Percentiles rank a stretch among this genome's conserved stretches.
Conservation (phyloP, 148 eudicot species). For the Heliosperma pusillum region DNA sequence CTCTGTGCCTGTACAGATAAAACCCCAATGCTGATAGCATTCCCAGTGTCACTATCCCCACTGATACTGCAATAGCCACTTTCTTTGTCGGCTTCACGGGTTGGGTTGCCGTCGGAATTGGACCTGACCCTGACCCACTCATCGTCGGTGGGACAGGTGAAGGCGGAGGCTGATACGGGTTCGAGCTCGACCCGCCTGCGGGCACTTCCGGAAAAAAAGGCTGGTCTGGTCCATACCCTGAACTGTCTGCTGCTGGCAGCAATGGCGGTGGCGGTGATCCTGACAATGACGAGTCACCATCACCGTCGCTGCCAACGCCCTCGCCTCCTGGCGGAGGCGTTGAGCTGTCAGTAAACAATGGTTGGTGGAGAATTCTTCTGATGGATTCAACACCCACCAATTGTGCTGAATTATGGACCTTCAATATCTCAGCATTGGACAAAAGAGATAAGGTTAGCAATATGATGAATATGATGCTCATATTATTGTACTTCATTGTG, state of each 20-base stretch:
- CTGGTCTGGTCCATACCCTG: slow-evolving; percentile 46
- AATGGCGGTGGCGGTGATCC: slow-evolving; percentile 40
- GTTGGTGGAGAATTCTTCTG: slow-evolving; percentile 81
- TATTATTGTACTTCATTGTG: slow-evolving; percentile 27
- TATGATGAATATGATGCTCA: slow-evolving; percentile 17
- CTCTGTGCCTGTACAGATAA: slow-evolving; percentile 59
- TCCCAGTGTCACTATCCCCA: slow-evolving; percentile 68
- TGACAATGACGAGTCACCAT: slow-evolving; percentile 7
- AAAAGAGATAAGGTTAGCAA: slow-evolving; percentile 23
- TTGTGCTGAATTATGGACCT: slow-evolving; percentile 8
- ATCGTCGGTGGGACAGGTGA: slow-evolving; percentile 34
- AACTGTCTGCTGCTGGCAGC: slow-evolving; percentile 30
- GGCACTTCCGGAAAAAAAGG: slow-evolving; percentile 93
- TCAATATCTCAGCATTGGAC: slow-evolving; percentile 15
- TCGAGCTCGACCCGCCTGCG: slow-evolving; percentile 34
- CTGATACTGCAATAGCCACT: slow-evolving; percentile 70
- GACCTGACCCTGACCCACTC: slow-evolving; percentile 21
- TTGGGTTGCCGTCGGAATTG: slow-evolving; percentile 49
- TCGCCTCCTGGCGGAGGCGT: slow-evolving; percentile 40
- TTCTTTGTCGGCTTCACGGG: slow-evolving; percentile 62
- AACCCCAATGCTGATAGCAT: slow-evolving; percentile 80
- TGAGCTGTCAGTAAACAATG: slow-evolving; percentile 59
- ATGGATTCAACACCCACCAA: slow-evolving; percentile 7
- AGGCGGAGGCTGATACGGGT: slow-evolving; percentile 29
- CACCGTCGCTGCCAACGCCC: not conserved